Conservation (phyloP, 108 stramenopile species). For the Cyclotella sp. region DNA sequence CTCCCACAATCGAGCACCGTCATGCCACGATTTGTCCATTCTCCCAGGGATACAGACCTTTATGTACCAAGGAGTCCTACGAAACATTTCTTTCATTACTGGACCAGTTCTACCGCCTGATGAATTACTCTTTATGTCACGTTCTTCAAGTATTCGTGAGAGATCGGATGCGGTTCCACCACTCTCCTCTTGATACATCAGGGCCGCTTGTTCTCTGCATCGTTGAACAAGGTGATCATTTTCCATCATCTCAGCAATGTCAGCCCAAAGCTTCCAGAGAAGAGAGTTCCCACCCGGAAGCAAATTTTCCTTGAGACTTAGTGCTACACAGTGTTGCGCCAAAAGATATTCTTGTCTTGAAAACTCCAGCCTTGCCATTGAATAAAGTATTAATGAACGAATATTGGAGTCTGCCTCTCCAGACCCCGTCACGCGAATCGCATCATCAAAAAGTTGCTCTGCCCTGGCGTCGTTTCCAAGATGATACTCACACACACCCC, state of each 20-base stretch:
- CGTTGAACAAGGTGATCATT: conserved; percentile 57
- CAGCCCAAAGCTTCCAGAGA: conserved; percentile 77
- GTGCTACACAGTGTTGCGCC: conserved; percentile 79
- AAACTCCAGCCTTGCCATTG: conserved; percentile 67
- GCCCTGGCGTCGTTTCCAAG: conserved; percentile 59
- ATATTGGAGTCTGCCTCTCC: conserved; percentile 54
- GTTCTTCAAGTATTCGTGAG: conserved; percentile 38
- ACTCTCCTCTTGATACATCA: conserved; percentile 42
- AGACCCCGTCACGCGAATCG: conserved; percentile 57
- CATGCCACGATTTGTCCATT: conserved; percentile 44
- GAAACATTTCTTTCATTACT: conserved; percentile 52
- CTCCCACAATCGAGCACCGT: conserved; percentile 40
- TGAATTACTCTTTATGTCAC: conserved; percentile 15
- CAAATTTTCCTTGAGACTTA: conserved; percentile 72
- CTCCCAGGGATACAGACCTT: conserved; percentile 33
- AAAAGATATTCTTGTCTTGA: conserved; percentile 58
- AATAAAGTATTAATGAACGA: conserved; percentile 68
- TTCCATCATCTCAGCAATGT: conserved; percentile 65
- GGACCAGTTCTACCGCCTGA: conserved; percentile 38
- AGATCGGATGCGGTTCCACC: conserved; percentile 45
- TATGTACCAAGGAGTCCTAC: conserved; percentile 50
- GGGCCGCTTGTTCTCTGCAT: conserved; percentile 53
- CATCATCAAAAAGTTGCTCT: conserved; percentile 74
- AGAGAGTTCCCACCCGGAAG: conserved; percentile 60
- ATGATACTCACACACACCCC: conserved; percentile 84